A percentile compares a stretch with the other conserved stretches of the same genome.
These are phyloP conservation scores for Fusarium keratoplasticum DNA, from an alignment of 2,329 filamentous ascomycete species.

Conservation along the genomic window DNA sequence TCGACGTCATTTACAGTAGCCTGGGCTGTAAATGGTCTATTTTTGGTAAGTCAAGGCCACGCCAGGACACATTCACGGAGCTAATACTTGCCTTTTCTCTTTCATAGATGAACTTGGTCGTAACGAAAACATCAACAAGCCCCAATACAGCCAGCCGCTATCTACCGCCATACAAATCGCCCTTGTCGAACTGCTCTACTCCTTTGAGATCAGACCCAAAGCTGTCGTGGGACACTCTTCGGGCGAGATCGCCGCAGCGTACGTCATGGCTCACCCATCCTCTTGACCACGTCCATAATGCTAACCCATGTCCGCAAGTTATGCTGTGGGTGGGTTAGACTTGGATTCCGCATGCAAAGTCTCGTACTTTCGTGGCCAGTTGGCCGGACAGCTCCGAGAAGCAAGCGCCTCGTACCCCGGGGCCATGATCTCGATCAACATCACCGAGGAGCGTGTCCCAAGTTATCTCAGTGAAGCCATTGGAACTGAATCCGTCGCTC, in stretches of 20 bases:
- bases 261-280: conserved; percentile 48
- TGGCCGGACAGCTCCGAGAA: conserved; percentile 30
- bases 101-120: background rate
- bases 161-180: conserved; percentile 60
- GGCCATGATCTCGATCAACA: conserved; percentile 43
- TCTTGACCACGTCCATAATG: background rate
- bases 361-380: conserved; percentile 61
- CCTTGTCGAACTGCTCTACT: conserved; percentile 55
- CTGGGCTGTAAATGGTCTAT: background rate
- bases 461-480: conserved; percentile 1
- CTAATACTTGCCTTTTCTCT: background rate
- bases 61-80: background rate
- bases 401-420: conserved; percentile 19
- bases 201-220: conserved; percentile 51
- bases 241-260: conserved; percentile 61
- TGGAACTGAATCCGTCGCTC: background rate
- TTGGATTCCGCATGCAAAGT: conserved; percentile 49
- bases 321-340: conserved; percentile 16
- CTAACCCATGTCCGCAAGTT: background rate
- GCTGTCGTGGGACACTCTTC: conserved; percentile 57
- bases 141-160: conserved; percentile 54
- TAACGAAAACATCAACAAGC: conserved; percentile 43
- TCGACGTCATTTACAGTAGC: background rate
- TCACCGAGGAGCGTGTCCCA: background rate
- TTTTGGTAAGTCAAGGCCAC: background rate